Percentiles rank a stretch among this genome's conserved stretches.
phyloP scores from a whole-genome alignment of 2,329 filamentous ascomycete genomes.

The Pseudogymnoascus verrucosus region DNA sequence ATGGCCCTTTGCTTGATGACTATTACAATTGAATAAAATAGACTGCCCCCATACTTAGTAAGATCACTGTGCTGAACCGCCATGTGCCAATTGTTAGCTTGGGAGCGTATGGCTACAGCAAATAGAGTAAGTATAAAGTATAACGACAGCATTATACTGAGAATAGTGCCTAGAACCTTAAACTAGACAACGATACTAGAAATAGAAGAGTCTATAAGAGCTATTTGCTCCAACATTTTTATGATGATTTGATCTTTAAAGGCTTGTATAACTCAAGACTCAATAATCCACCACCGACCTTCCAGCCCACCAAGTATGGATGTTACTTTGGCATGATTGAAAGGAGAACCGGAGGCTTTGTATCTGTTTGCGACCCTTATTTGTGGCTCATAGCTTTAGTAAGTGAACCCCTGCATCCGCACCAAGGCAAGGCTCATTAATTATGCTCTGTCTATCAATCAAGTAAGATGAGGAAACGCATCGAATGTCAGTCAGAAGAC shows the following conservation, averaged over 20 bases:
- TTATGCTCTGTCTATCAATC: background rate
- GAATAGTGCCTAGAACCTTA: background rate
- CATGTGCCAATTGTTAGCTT: background rate
- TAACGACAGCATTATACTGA: background rate
- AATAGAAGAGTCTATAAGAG: background rate
- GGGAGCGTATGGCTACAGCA: background rate
- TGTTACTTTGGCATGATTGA: background rate
- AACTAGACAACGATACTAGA: background rate
- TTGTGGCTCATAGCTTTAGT: background rate
- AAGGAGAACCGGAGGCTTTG: background rate
- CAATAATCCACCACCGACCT: background rate
- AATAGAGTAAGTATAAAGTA: background rate
- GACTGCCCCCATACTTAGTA: background rate
- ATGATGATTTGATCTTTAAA: background rate
- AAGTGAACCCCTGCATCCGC: background rate
- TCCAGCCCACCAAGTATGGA: background rate
- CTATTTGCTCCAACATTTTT: background rate
- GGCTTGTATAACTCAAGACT: background rate
- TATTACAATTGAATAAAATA: background rate
- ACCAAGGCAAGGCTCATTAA: background rate
- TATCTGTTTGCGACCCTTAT: background rate
- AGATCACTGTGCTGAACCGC: background rate
- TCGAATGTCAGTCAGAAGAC: background rate
- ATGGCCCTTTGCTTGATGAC: background rate
- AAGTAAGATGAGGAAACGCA: background rate